Percentiles rank a stretch among this genome's conserved stretches.
Evolutionary conservation across 83 land plant species (phyloP).

Genomic region (Thuja plicata): DNA sequence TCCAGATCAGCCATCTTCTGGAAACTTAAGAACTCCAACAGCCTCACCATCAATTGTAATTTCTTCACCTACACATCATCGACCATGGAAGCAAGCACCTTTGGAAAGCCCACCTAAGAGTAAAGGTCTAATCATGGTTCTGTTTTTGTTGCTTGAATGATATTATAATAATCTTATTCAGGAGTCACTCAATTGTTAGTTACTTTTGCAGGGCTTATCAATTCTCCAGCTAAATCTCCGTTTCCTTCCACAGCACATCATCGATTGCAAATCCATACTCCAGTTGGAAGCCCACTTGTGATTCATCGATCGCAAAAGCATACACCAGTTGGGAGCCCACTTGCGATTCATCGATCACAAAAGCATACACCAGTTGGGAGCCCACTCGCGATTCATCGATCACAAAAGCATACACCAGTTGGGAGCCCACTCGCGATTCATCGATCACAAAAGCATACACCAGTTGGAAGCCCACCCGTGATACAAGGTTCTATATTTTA

Average conservation of each 20-base stretch:
- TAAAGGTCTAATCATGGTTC: neutral
- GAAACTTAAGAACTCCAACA: neutral
- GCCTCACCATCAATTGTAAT: neutral
- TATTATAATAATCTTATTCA: neutral
- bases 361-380: neutral
- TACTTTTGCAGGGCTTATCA: neutral
- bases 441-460: neutral
- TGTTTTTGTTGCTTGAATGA: neutral
- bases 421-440: neutral
- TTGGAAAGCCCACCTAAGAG: neutral
- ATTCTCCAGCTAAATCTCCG: slow-evolving; percentile 6
- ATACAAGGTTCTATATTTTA: neutral
- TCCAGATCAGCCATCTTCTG: neutral
- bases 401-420: neutral
- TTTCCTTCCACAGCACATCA: neutral
- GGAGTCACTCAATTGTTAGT: neutral
- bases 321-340: neutral
- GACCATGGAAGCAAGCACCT: slow-evolving; percentile 9
- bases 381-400: neutral
- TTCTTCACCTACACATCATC: slow-evolving; percentile 13
- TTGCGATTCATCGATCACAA: neutral
- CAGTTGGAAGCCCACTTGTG: slow-evolving; percentile 2
- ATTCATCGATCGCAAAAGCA: neutral
- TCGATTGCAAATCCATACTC: neutral
- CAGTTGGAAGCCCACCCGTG: neutral